These are phyloP conservation scores for Senna siamea DNA, from an alignment of 306 rosid genomes.

Conservation along the genomic window DNA sequence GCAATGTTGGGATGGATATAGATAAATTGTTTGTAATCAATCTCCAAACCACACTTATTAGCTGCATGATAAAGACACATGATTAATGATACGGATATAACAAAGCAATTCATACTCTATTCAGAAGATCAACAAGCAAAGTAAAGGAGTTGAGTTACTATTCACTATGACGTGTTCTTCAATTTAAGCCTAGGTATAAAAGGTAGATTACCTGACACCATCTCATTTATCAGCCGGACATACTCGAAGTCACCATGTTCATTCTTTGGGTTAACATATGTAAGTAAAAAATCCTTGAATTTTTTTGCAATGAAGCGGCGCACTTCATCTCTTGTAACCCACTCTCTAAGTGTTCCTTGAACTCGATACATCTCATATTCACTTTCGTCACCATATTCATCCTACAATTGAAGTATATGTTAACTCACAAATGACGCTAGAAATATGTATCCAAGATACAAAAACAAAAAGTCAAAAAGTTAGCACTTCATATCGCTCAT, in stretches of 20 bases:
- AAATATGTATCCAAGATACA: neutral
- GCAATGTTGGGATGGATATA: constrained; percentile 97
- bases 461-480: constrained; percentile 1
- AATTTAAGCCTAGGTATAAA: neutral
- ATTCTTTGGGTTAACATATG: constrained; percentile 74
- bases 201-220: constrained; percentile 78
- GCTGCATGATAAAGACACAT: constrained; percentile 55
- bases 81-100: neutral
- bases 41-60: constrained; percentile 90
- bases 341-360: constrained; percentile 93
- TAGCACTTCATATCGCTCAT: constrained; percentile 70
- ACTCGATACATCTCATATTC: constrained; percentile 90
- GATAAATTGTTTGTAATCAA: constrained; percentile 93
- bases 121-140: neutral
- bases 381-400: constrained; percentile 75
- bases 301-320: constrained; percentile 91
- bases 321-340: constrained; percentile 98
- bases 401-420: constrained; percentile 50
- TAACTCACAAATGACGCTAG: constrained; percentile 23
- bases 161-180: constrained; percentile 8
- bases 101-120: neutral
- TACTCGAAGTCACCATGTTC: constrained; percentile 75
- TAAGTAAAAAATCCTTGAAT: constrained; percentile 81
- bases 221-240: constrained; percentile 86
- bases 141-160: neutral